Percentiles rank a stretch among this genome's conserved stretches.
Conservation (phyloP, 805 yeast species). For the Wickerhamiella spandovensis region DNA sequence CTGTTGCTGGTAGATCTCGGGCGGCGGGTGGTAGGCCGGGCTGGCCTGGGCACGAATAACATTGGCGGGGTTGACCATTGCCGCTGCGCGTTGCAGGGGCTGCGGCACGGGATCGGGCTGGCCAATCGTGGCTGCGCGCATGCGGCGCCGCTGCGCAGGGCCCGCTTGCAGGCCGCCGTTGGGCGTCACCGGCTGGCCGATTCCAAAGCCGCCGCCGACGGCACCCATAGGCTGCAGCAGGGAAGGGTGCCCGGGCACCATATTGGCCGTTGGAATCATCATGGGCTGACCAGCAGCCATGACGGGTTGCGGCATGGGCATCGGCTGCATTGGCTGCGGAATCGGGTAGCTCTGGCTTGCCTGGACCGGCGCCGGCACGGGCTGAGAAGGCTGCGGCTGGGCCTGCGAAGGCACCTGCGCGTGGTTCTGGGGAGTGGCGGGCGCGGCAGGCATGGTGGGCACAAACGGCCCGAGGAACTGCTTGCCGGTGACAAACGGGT, state of each 20-base stretch:
- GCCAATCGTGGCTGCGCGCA: constrained; percentile 29
- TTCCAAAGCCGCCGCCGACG: background rate
- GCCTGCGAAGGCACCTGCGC: background rate
- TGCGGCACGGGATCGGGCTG: constrained; percentile 29
- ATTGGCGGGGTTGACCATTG: constrained; percentile 27
- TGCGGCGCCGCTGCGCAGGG: constrained; percentile 3
- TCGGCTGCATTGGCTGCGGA: constrained; percentile 7
- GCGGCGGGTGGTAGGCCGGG: constrained; percentile 31
- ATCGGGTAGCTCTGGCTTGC: background rate
- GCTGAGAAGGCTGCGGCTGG: background rate
- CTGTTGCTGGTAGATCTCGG: constrained; percentile 17
- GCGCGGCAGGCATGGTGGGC: constrained; percentile 5
- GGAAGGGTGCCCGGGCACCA: background rate
- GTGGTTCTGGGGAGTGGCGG: background rate
- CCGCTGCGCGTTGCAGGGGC: constrained; percentile 29
- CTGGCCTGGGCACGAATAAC: constrained; percentile 28
- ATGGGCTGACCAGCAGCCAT: background rate
- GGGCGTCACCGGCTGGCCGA: constrained; percentile 4
- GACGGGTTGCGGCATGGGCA: background rate
- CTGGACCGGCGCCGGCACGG: background rate
- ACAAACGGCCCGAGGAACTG: constrained; percentile 34
- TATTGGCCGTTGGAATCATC: background rate
- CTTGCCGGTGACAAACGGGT: constrained; percentile 71
- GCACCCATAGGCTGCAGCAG: background rate
- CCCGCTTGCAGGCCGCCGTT: constrained; percentile 1